A percentile compares a stretch with the other conserved stretches of the same genome.
phyloP scores from a whole-genome alignment of 2,329 filamentous ascomycete species.

The Cladorrhinum sp. region DNA sequence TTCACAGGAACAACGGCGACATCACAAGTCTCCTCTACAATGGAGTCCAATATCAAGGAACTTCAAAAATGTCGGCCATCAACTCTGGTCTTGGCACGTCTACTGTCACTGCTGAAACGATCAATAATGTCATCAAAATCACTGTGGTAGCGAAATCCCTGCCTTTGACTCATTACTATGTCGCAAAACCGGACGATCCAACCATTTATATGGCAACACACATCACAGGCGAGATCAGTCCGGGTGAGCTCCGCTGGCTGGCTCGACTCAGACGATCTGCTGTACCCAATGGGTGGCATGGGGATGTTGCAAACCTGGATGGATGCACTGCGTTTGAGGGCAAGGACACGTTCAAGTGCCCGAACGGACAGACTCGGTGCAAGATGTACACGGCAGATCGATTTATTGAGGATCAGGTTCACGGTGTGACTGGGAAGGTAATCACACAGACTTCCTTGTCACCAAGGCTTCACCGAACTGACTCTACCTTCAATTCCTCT shows the following conservation, averaged over 20 bases:
- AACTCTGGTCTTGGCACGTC: conserved; percentile 42
- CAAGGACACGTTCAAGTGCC: conserved; percentile 26
- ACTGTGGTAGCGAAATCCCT: conserved; percentile 22
- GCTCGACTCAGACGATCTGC: conserved; percentile 20
- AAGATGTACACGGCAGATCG: conserved; percentile 61
- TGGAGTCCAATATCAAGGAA: conserved; percentile 46
- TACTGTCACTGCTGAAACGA: conserved; percentile 23
- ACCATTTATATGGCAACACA: conserved; percentile 29
- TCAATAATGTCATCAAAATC: conserved; percentile 24
- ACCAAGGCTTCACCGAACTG: too few relatives aligned
- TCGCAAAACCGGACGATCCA: conserved; percentile 23
- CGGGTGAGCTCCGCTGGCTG: conserved; percentile 27
- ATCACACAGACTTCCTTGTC: too few relatives aligned
- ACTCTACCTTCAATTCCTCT: too few relatives aligned
- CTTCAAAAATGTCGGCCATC: conserved; percentile 45
- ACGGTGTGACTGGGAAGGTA: conserved; percentile 43
- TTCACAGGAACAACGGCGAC: conserved; percentile 20
- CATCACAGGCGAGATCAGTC: conserved; percentile 26
- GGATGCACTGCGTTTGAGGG: conserved; percentile 26
- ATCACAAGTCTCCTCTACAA: conserved; percentile 34
- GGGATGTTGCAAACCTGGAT: conserved; percentile 24
- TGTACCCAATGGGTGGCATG: conserved; percentile 26
- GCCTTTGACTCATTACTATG: conserved; percentile 28
- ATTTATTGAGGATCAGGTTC: conserved; percentile 58
- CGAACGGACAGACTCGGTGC: conserved; percentile 51